Percentiles rank a stretch among this genome's conserved stretches.
Conservation (phyloP, 2,329 filamentous ascomycete genomes). For the Penicillium sp. region DNA sequence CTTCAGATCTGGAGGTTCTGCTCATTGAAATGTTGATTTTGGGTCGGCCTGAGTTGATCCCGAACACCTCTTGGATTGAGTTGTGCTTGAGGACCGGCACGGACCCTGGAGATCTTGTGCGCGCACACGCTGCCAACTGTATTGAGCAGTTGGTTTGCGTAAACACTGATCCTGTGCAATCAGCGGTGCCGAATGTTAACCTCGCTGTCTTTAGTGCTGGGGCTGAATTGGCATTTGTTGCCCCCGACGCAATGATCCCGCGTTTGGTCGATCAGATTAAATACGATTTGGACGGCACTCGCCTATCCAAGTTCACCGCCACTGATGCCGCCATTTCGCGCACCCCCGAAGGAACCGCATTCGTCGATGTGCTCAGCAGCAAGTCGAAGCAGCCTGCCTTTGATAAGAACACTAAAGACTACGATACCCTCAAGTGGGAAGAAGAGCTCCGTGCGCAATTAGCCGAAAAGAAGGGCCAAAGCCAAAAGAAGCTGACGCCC, state of each 20-base stretch:
- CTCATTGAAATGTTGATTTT: slow-evolving; percentile 70
- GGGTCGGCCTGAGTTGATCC: slow-evolving; percentile 66
- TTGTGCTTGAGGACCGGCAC: slow-evolving; percentile 68
- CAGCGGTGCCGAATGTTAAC: slow-evolving; percentile 37
- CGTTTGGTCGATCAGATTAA: slow-evolving; percentile 65
- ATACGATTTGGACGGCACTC: slow-evolving; percentile 61
- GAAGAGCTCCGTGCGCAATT: slow-evolving; percentile 78
- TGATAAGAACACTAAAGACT: slow-evolving; percentile 87
- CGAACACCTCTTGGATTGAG: slow-evolving; percentile 78
- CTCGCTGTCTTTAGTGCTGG: slow-evolving; percentile 72
- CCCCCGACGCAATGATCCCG: slow-evolving; percentile 70
- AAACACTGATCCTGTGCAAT: slow-evolving; percentile 40
- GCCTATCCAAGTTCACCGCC: slow-evolving; percentile 65
- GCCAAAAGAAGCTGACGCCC: slow-evolving; percentile 77
- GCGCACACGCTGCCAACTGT: slow-evolving; percentile 54
- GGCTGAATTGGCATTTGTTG: slow-evolving; percentile 86
- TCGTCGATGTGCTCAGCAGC: slow-evolving; percentile 81
- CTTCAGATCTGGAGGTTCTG: slow-evolving; percentile 56
- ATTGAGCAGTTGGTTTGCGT: slow-evolving; percentile 57
- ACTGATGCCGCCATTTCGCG: slow-evolving; percentile 88
- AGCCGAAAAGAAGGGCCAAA: slow-evolving; percentile 77
- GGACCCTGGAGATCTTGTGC: slow-evolving; percentile 72
- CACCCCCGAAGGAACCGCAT: slow-evolving; percentile 77
- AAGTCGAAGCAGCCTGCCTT: slow-evolving; percentile 62
- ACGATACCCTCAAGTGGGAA: slow-evolving; percentile 95